phyloP scores from a whole-genome alignment of 1,284 basidiomycete species.

The Chondrostereum purpureum region DNA sequence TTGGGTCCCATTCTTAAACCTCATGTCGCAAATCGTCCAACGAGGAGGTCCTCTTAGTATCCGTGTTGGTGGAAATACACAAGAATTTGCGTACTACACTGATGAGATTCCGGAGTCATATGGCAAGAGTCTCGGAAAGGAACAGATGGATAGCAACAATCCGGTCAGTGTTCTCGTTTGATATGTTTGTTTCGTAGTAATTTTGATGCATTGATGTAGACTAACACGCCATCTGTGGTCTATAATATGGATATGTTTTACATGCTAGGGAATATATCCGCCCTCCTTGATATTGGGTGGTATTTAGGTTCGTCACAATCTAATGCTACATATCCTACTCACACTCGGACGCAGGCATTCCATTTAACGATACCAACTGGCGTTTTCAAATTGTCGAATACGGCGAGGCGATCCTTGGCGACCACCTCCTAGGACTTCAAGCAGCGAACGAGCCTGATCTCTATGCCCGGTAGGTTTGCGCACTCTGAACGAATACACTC shows the following conservation, averaged over 20 bases:
- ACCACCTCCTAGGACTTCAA: constrained; percentile 37
- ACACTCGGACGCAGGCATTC: constrained; percentile 34
- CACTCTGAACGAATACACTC: no score
- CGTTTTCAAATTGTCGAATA: constrained; percentile 32
- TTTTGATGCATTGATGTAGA: constrained; percentile 22
- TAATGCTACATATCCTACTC: constrained; percentile 18
- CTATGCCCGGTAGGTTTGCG: constrained; percentile 29
- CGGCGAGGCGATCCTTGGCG: constrained; percentile 34
- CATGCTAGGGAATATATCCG: constrained; percentile 48
- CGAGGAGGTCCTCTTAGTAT: constrained; percentile 52
- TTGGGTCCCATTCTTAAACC: constrained; percentile 64
- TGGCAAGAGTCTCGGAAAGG: constrained; percentile 40
- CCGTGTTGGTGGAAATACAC: constrained; percentile 73
- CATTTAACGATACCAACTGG: constrained; percentile 30
- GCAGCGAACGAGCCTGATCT: constrained; percentile 52
- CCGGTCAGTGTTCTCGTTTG: constrained; percentile 34
- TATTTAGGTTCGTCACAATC: constrained; percentile 37
- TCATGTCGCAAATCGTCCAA: constrained; percentile 58
- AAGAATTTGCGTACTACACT: constrained; percentile 51
- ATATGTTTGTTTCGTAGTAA: constrained; percentile 5
- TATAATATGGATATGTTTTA: constrained; percentile 48
- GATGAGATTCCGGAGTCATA: constrained; percentile 33
- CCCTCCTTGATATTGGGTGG: constrained; percentile 50
- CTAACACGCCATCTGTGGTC: constrained; percentile 44
- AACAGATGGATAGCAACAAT: constrained; percentile 26